These are phyloP conservation scores for Hericium erinaceus DNA, from an alignment of 768 basidiomycete genomes.

Conservation along the genomic window DNA sequence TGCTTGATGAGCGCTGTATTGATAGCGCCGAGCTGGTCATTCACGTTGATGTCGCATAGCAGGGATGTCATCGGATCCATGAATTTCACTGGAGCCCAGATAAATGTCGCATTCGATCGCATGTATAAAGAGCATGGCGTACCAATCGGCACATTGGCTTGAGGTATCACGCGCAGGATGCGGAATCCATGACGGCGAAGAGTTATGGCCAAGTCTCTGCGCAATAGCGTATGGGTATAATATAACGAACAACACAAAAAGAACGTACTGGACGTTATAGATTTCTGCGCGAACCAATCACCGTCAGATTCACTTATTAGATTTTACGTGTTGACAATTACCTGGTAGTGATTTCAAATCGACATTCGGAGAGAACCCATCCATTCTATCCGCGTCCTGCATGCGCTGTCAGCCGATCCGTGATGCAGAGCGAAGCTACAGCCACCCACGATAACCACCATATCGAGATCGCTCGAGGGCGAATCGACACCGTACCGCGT, in stretches of 20 bases:
- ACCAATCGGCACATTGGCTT: conserved; percentile 30
- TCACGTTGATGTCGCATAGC: conserved; percentile 50
- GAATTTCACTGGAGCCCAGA: conserved; percentile 36
- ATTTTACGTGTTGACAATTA: conserved; percentile 9
- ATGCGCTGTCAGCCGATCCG: neutral
- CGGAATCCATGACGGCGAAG: conserved; percentile 25
- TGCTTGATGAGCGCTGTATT: conserved; percentile 41
- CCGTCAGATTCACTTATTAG: neutral
- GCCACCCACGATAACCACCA: conserved; percentile 38
- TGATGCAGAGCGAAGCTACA: neutral
- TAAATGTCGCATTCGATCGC: neutral
- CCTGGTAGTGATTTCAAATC: conserved; percentile 21
- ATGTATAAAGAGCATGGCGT: neutral
- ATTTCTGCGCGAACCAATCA: conserved; percentile 14
- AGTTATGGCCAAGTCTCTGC: conserved; percentile 23
- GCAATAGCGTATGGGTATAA: neutral
- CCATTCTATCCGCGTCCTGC: conserved; percentile 24
- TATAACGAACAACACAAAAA: neutral
- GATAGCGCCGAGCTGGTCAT: conserved; percentile 45
- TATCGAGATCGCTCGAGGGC: conserved; percentile 38
- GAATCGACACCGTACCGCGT: conserved; percentile 36
- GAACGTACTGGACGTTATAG: conserved; percentile 23
- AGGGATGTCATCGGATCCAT: conserved; percentile 32
- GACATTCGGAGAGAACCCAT: conserved; percentile 23
- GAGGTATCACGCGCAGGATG: conserved; percentile 15